phyloP scores from a whole-genome alignment of 2,329 filamentous ascomycete species.

The Fusarium azukiicola region DNA sequence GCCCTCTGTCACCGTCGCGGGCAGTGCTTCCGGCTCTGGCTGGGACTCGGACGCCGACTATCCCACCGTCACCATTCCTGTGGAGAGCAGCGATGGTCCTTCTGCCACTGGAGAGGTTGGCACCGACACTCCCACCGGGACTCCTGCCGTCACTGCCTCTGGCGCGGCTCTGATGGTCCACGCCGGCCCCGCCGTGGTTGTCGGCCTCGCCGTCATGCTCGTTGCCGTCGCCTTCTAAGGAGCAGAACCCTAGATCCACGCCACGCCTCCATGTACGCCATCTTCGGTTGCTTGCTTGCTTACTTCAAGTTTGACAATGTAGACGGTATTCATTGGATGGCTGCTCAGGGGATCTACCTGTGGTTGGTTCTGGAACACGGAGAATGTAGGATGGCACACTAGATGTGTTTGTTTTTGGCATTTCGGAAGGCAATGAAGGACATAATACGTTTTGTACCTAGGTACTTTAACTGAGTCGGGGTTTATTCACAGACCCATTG shows the following conservation, averaged over 20 bases:
- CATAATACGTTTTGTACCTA: constrained; percentile 55
- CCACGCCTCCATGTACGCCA: constrained; percentile 36
- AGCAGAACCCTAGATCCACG: constrained; percentile 16
- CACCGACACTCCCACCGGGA: constrained; percentile 50
- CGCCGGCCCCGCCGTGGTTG: constrained; percentile 45
- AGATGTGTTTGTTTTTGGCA: constrained; percentile 46
- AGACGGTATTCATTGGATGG: constrained; percentile 46
- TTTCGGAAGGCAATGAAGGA: constrained; percentile 33
- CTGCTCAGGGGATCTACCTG: constrained; percentile 31
- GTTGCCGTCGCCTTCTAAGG: constrained; percentile 54
- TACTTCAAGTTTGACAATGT: constrained; percentile 38
- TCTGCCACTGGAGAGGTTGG: constrained; percentile 44
- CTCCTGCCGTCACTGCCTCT: constrained; percentile 56
- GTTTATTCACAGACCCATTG: constrained; percentile 30
- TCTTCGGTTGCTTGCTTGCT: constrained; percentile 41
- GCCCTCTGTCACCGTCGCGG: constrained; percentile 44
- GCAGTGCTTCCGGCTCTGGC: constrained; percentile 25
- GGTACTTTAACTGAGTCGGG: constrained; percentile 50
- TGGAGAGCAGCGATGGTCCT: constrained; percentile 5
- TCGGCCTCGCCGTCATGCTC: constrained; percentile 55
- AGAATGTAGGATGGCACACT: constrained; percentile 47
- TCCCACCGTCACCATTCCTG: constrained; percentile 1
- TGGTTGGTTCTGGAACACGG: constrained; percentile 36
- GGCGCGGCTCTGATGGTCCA: constrained; percentile 55
- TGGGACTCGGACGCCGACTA: constrained; percentile 26